Evolutionary conservation across 2,329 filamentous ascomycete species (phyloP).

Genomic region (Exserohilum turcica): DNA sequence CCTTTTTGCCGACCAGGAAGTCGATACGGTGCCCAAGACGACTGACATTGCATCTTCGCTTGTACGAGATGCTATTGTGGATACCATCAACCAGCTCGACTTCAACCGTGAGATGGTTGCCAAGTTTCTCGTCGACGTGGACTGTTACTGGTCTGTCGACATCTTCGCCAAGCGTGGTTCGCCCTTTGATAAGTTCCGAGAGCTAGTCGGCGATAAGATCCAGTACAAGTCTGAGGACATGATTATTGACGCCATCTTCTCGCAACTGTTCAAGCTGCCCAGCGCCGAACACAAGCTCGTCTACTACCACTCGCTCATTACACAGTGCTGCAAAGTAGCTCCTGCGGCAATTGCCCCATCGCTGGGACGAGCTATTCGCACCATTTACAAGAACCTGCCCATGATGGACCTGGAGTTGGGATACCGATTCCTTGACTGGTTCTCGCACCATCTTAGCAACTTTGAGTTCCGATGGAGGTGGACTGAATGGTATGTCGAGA

Average conservation of each 20-base stretch:
- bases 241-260: constrained; percentile 96
- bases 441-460: constrained; percentile 95
- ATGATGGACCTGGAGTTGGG: constrained; percentile 84
- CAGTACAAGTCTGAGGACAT: constrained; percentile 99
- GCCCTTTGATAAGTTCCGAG: constrained; percentile 84
- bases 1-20: constrained; percentile 83
- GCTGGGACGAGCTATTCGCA: constrained; percentile 89
- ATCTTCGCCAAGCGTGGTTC: constrained; percentile 95
- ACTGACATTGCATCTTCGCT: constrained; percentile 79
- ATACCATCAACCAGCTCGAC: constrained; percentile 92
- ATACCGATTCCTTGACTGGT: constrained; percentile 95
- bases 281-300: constrained; percentile 89
- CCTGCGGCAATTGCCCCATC: constrained; percentile 96
- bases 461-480: constrained; percentile 99
- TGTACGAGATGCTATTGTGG: constrained; percentile 81
- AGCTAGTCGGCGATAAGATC: constrained; percentile 66
- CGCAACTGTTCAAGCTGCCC: constrained; percentile 88
- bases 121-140: constrained; percentile 88
- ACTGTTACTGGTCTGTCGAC: constrained; percentile 87
- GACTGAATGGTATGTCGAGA: constrained; percentile 77
- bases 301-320: constrained; percentile 94
- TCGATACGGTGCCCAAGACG: constrained; percentile 83
- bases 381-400: constrained; percentile 81
- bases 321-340: constrained; percentile 93
- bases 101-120: constrained; percentile 89